These are phyloP conservation scores for Camellia sinensis DNA, from an alignment of 148 eudicot genomes.

Conservation along the genomic window DNA sequence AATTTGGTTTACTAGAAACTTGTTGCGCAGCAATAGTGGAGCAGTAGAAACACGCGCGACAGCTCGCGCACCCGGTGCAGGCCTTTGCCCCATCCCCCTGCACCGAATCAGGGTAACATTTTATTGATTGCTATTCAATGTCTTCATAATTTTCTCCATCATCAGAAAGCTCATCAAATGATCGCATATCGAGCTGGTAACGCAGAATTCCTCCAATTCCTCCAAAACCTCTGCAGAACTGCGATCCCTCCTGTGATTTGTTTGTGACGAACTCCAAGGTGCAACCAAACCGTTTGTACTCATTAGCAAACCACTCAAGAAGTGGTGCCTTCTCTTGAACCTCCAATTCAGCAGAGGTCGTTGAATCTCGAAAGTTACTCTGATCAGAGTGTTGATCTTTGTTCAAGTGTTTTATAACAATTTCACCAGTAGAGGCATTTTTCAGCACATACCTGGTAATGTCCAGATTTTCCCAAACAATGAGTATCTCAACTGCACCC, in stretches of 20 bases:
- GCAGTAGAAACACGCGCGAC: constrained; percentile 13
- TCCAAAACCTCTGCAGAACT: constrained; percentile 35
- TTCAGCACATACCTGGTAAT: constrained; percentile 26
- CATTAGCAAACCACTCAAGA: constrained; percentile 33
- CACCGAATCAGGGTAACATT: constrained; percentile 14
- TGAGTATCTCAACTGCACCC: constrained; percentile 32
- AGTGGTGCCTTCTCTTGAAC: constrained; percentile 29
- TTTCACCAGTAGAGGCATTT: constrained; percentile 22
- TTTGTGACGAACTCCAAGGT: constrained; percentile 29
- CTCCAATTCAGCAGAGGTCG: constrained; percentile 23
- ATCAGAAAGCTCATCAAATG: constrained; percentile 30
- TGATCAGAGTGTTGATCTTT: constrained; percentile 27
- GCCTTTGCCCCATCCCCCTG: constrained; percentile 19
- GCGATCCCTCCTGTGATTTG: constrained; percentile 31
- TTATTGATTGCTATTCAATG: constrained; percentile 30
- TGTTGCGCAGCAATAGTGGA: background rate
- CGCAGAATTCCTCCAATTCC: constrained; percentile 33
- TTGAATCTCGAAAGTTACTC: constrained; percentile 23
- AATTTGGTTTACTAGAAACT: constrained; percentile 7
- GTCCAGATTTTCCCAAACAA: constrained; percentile 34
- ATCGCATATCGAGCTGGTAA: constrained; percentile 30
- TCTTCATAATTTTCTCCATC: constrained; percentile 26
- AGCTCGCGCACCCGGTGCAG: constrained; percentile 27
- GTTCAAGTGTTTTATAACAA: constrained; percentile 29
- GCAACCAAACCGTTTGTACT: constrained; percentile 25